Evolutionary conservation across 345 rosid species (phyloP).

Genomic region (Corymbia maculata): DNA sequence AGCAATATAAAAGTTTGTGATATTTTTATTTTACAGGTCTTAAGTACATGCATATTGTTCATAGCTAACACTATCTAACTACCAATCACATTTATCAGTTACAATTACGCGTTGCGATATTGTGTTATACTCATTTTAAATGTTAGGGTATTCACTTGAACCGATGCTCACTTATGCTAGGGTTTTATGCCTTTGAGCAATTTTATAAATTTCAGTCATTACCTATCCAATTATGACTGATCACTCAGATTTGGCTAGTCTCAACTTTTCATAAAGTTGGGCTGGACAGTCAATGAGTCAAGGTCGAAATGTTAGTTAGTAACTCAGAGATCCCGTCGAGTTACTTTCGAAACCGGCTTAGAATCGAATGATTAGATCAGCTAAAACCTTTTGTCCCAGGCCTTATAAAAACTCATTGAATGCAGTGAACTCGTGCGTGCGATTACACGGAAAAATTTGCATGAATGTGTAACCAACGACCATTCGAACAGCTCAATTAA

Average conservation of each 20-base stretch:
- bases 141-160: neutral
- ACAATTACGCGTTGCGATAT: neutral
- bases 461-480: neutral
- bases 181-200: neutral
- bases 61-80: neutral
- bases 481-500: neutral
- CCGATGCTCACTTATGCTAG: neutral
- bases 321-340: neutral
- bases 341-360: neutral
- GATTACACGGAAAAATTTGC: neutral
- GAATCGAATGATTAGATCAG: neutral
- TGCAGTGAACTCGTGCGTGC: neutral
- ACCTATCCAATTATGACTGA: neutral
- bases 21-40: neutral
- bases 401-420: neutral
- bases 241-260: neutral
- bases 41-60: neutral
- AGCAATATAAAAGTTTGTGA: neutral
- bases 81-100: neutral
- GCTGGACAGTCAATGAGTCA: neutral
- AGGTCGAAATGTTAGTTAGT: neutral
- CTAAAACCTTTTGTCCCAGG: neutral
- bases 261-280: neutral
- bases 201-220: neutral
- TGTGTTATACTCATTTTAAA: neutral